A percentile compares a stretch with the other conserved stretches of the same genome.
Evolutionary conservation across 164 flowering plant genomes (phyloP).

Genomic region (Litsea cubeba): DNA sequence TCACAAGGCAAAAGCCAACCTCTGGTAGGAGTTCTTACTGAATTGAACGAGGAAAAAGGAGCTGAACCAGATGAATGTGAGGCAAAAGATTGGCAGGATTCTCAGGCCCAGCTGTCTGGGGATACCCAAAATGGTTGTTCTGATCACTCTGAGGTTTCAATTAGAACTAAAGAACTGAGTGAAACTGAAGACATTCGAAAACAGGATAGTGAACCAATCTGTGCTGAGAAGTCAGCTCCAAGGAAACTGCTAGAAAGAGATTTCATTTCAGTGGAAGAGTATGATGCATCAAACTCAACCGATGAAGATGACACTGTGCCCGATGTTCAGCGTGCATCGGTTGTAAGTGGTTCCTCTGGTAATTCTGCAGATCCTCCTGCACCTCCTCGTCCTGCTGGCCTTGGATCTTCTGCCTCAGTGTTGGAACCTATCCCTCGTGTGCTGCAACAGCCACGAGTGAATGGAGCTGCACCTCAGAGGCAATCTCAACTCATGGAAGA

Average conservation of each 20-base stretch:
- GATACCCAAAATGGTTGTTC: slow-evolving; percentile 15
- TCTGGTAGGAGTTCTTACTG: not conserved
- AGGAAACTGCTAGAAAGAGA: not conserved
- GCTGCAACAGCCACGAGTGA: slow-evolving; percentile 70
- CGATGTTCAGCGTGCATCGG: slow-evolving; percentile 15
- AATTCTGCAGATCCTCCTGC: slow-evolving; percentile 33
- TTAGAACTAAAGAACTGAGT: slow-evolving; percentile 13
- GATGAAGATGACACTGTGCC: slow-evolving; percentile 9
- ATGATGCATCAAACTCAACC: slow-evolving; percentile 2
- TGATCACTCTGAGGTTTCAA: slow-evolving; percentile 1
- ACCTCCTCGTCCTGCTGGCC: slow-evolving; percentile 85
- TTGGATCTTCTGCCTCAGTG: slow-evolving; percentile 83
- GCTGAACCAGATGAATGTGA: slow-evolving; percentile 13
- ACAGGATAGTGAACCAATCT: slow-evolving; percentile 3
- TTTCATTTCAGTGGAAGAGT: not conserved
- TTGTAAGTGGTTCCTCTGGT: slow-evolving; percentile 15
- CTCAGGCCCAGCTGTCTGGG: slow-evolving; percentile 11
- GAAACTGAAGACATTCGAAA: slow-evolving; percentile 16
- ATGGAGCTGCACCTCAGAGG: slow-evolving; percentile 50
- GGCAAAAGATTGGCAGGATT: not conserved
- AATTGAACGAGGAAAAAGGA: slow-evolving; percentile 12
- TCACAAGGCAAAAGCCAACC: not conserved
- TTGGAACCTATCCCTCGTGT: slow-evolving; percentile 71
- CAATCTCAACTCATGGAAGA: slow-evolving; percentile 65
- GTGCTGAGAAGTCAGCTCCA: not conserved